Base-by-base conservation (phyloP, 2,329 filamentous ascomycete species). In the Botrytis fragariae region DNA sequence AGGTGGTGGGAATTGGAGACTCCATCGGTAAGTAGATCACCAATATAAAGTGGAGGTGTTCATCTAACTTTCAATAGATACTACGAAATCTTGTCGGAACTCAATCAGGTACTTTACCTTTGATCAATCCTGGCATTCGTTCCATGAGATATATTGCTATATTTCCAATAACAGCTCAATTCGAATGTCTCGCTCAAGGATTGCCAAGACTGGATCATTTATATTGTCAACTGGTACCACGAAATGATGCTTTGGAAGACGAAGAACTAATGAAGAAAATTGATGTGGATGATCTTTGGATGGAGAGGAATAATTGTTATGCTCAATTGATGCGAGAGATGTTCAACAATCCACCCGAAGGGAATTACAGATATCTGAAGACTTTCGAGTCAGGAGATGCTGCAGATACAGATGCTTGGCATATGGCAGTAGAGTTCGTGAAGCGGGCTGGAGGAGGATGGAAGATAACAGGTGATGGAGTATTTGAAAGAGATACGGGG, bases 1-100 rank as follows among this genome's bases (percentile, higher is more conserved):
- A 90, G 93, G 77, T 93, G 91, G 82, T 93, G 91, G 78, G 84
- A 90, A 51, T 89, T 89, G 62, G 84, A 86, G 1, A 87, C 91
- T 45, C 79, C 80, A 62, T 81, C 80, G 29, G 10, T 91, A 73
- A 73, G 78, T 75, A 65, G 68, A 29, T 44, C 20, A 12, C 45
- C 10, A 18, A 22, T 60, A 32, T 35, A 16, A 73, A 62, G 35
- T 37, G 25, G 48, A 65, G 61, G 14, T 48, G 2, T 37, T 22
- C 35, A 60, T 39, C 70, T 76, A 69, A 77, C 63, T 57, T 61
- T 48, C 42, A 39, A 89, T 0, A 90, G 22, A 85, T 92, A 72
- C 82, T 93, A 1, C 84, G 85, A 35, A 84, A 86, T 20, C 81
- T 89, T 9, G 79, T 88, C 29, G 85, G 85, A 29, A 77, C 51